These are phyloP conservation scores for Candida freyschussii DNA, from an alignment of 1,139 yeast species.

Conservation along the genomic window DNA sequence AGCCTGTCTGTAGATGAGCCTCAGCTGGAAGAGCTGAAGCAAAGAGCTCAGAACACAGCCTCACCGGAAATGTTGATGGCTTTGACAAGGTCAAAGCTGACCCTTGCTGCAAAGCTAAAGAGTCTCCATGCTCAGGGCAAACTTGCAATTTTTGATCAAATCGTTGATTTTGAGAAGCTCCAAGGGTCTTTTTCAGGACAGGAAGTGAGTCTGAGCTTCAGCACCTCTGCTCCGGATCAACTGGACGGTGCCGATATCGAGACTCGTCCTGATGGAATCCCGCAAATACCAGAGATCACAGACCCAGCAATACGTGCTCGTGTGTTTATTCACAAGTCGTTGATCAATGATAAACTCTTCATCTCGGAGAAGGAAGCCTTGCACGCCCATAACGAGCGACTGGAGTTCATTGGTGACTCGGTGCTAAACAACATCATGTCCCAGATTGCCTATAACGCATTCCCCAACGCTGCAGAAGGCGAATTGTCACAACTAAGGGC, in stretches of 20 bases:
- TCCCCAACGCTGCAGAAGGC: constrained; percentile 79
- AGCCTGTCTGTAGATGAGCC: constrained; percentile 49
- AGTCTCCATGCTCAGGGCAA: constrained; percentile 45
- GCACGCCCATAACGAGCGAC: constrained; percentile 74
- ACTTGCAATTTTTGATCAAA: constrained; percentile 43
- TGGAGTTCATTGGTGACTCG: constrained; percentile 93
- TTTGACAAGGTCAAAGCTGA: constrained; percentile 51
- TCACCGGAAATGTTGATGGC: constrained; percentile 36
- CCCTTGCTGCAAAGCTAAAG: constrained; percentile 56
- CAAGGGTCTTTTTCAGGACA: constrained; percentile 3
- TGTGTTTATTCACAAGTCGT: constrained; percentile 81
- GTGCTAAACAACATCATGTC: constrained; percentile 73
- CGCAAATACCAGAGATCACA: constrained; percentile 64
- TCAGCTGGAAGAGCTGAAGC: constrained; percentile 36
- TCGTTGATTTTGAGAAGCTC: constrained; percentile 30
- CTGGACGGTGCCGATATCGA: constrained; percentile 4
- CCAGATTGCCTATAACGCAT: constrained; percentile 55
- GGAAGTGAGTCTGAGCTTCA: constrained; percentile 8
- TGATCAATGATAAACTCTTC: constrained; percentile 54
- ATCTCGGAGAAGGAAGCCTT: constrained; percentile 53
- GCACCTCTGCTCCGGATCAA: constrained; percentile 4
- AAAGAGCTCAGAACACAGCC: constrained; percentile 35
- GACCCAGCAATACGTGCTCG: constrained; percentile 56
- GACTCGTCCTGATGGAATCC: constrained; percentile 31
- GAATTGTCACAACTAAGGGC: constrained; percentile 69